Conservation (phyloP, 345 rosid genomes). For the Corymbia maculata region DNA sequence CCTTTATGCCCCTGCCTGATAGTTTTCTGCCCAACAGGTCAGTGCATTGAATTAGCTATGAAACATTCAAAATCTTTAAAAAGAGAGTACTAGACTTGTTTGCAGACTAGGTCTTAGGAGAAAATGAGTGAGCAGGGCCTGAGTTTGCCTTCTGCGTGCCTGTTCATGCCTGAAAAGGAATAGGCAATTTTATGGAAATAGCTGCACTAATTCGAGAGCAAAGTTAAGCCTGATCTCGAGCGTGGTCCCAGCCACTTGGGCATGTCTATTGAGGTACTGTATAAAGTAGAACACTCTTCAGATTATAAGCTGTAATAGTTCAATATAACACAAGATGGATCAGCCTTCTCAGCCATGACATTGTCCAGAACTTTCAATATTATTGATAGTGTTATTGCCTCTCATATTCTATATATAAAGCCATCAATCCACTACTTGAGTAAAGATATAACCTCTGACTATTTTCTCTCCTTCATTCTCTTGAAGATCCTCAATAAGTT, state of each 20-base stretch:
- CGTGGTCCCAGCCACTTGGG: not conserved
- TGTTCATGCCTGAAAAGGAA: not conserved
- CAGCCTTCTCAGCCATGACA: not conserved
- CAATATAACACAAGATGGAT: not conserved
- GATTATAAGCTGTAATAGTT: not conserved
- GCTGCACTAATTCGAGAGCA: not conserved
- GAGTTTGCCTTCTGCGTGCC: not conserved
- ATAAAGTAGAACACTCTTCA: not conserved
- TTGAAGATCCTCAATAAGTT: not conserved
- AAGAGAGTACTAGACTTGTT: not conserved
- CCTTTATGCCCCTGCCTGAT: conserved; percentile 59
- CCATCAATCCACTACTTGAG: not conserved
- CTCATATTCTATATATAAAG: not conserved
- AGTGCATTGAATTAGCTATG: not conserved
- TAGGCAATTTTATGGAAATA: not conserved
- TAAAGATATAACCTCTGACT: not conserved
- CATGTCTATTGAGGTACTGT: not conserved
- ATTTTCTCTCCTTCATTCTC: not conserved
- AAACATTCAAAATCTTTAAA: not conserved
- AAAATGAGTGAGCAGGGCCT: not conserved
- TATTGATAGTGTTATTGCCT: not conserved
- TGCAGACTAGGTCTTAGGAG: not conserved
- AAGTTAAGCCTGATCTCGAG: not conserved
- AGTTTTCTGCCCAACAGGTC: conserved; percentile 43
- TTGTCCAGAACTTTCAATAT: not conserved